Evolutionary conservation across 2,329 filamentous ascomycete genomes (phyloP).

Genomic region (Fusarium haematococcum): DNA sequence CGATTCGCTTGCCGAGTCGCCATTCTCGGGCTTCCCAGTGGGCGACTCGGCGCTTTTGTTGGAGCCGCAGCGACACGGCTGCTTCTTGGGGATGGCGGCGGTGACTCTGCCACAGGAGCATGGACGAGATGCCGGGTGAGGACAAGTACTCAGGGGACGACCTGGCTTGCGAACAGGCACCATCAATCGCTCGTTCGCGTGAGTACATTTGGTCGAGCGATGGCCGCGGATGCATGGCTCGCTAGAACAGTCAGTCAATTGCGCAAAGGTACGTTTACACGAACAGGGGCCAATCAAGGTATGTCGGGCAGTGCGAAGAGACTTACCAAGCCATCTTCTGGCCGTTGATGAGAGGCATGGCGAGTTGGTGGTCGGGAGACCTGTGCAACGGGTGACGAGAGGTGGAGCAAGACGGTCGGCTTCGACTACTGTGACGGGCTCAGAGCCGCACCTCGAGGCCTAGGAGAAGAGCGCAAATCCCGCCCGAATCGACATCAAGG

Average conservation of each 20-base stretch:
- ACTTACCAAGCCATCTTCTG: conserved; percentile 81
- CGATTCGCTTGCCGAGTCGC: conserved; percentile 38
- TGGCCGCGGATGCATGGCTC: conserved; percentile 82
- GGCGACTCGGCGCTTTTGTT: conserved; percentile 44
- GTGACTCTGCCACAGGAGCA: conserved; percentile 75
- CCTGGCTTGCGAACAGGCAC: conserved; percentile 79
- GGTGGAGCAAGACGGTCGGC: conserved; percentile 21
- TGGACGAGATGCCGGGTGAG: conserved; percentile 71
- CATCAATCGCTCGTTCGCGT: conserved; percentile 75
- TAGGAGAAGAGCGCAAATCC: conserved; percentile 16
- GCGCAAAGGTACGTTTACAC: background rate
- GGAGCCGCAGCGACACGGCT: conserved; percentile 66
- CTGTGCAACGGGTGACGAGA: conserved; percentile 30
- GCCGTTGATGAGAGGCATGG: conserved; percentile 77
- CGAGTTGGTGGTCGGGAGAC: conserved; percentile 38
- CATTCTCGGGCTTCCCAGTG: conserved; percentile 39
- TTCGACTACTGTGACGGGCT: conserved; percentile 23
- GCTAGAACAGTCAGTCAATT: conserved; percentile 55
- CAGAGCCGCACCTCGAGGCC: conserved; percentile 33
- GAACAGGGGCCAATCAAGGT: background rate
- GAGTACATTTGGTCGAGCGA: conserved; percentile 80
- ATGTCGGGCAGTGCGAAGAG: background rate
- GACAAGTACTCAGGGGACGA: conserved; percentile 76
- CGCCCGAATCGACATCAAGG: conserved; percentile 33
- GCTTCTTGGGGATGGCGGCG: conserved; percentile 70